Conservation (phyloP, 352 stramenopile species). For the Globisporangium sylvaticum region DNA sequence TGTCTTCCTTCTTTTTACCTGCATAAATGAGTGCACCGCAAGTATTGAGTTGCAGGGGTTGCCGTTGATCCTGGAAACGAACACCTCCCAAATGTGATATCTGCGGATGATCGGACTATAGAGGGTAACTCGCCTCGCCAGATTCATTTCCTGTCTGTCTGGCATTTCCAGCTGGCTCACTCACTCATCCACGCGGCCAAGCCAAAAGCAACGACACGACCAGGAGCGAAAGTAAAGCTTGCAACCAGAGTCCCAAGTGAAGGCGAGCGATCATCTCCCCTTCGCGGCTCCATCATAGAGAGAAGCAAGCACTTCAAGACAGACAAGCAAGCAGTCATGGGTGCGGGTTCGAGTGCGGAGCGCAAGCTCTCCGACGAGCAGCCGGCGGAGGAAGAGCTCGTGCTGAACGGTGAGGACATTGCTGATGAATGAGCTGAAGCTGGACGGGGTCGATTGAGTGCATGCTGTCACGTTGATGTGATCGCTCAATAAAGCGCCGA, state of each 20-base stretch:
- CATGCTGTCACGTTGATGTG: background rate
- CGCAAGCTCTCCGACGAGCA: conserved; percentile 54
- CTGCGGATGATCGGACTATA: background rate
- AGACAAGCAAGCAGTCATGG: conserved; percentile 8
- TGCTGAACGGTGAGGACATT: conserved; percentile 53
- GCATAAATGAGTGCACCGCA: conserved; percentile 11
- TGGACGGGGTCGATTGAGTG: background rate
- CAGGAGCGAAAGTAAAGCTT: background rate
- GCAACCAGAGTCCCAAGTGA: background rate
- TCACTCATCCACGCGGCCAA: conserved; percentile 7
- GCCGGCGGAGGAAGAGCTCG: conserved; percentile 41
- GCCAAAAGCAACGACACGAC: background rate
- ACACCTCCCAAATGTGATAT: background rate
- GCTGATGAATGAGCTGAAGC: background rate
- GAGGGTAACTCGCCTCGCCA: background rate
- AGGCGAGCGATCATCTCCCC: background rate
- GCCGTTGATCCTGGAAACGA: background rate
- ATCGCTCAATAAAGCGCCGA: background rate
- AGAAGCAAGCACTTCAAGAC: background rate
- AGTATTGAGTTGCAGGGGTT: conserved; percentile 8
- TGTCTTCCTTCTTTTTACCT: conserved; percentile 9
- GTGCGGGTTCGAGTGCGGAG: conserved; percentile 22
- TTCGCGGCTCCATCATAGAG: background rate
- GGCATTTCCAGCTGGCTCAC: background rate
- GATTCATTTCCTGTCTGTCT: conserved; percentile 9